Evolutionary conservation across 2,329 filamentous ascomycete species (phyloP).

Genomic region (Pseudogymnoascus sp.): DNA sequence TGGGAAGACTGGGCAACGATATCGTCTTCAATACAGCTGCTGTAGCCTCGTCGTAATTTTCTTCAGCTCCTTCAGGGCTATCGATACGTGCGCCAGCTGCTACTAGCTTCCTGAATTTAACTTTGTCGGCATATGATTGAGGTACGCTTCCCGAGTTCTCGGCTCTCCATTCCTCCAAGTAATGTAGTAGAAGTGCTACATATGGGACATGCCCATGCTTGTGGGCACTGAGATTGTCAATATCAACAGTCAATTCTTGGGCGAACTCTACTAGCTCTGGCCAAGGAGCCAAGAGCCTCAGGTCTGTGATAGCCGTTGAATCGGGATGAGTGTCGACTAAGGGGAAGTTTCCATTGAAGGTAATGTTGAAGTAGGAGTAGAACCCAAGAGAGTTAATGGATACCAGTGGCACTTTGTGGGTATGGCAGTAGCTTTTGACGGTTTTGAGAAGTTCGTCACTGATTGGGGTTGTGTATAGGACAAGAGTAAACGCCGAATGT

Average conservation of each 20-base stretch:
- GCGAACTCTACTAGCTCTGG: slow-evolving; percentile 65
- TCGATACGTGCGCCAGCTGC: slow-evolving; percentile 57
- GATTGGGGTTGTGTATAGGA: slow-evolving; percentile 54
- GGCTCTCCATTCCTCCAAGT: slow-evolving; percentile 71
- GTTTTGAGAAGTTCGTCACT: slow-evolving; percentile 41
- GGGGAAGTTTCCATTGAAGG: slow-evolving; percentile 71
- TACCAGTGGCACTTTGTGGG: slow-evolving; percentile 63
- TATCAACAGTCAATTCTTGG: slow-evolving; percentile 55
- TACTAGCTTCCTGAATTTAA: slow-evolving; percentile 67
- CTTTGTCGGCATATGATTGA: slow-evolving; percentile 75
- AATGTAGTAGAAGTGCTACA: slow-evolving; percentile 72
- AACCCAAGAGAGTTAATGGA: slow-evolving; percentile 86
- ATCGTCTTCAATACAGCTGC: slow-evolving; percentile 85
- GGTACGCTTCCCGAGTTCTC: slow-evolving; percentile 62
- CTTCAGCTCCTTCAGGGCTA: slow-evolving; percentile 79
- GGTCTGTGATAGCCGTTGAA: slow-evolving; percentile 72
- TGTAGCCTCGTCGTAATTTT: slow-evolving; percentile 93
- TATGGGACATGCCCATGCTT: slow-evolving; percentile 91
- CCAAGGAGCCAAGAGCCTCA: slow-evolving; percentile 82
- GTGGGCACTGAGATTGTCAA: slow-evolving; percentile 65
- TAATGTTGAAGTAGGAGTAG: slow-evolving; percentile 79
- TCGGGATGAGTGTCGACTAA: slow-evolving; percentile 96
- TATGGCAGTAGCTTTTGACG: slow-evolving; percentile 42
- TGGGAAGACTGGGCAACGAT: slow-evolving; percentile 57
- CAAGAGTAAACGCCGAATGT: slow-evolving; percentile 46